phyloP scores from a whole-genome alignment of 2,329 filamentous ascomycete genomes.

The Monosporascus sp. region DNA sequence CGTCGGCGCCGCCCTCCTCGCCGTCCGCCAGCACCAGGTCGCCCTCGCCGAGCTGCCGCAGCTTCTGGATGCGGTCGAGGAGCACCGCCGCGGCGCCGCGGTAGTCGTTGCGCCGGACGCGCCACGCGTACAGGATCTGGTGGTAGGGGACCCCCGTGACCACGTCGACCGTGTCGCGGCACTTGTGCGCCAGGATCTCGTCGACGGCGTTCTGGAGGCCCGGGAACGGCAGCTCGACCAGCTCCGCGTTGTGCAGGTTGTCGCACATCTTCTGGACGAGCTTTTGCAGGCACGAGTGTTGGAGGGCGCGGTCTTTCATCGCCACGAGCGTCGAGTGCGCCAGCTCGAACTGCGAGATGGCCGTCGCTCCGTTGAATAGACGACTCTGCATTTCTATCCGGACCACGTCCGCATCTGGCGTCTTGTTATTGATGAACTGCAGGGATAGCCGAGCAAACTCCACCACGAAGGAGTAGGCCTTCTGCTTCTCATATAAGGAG shows the following conservation, averaged over 20 bases:
- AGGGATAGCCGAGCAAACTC: conserved; percentile 77
- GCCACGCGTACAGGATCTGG: conserved; percentile 86
- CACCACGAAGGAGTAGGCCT: conserved; percentile 72
- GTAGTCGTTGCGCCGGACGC: conserved; percentile 78
- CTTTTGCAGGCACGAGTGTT: conserved; percentile 63
- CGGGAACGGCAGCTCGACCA: conserved; percentile 74
- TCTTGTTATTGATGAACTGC: conserved; percentile 47
- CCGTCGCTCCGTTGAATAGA: conserved; percentile 75
- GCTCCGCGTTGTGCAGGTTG: conserved; percentile 56
- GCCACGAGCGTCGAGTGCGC: conserved; percentile 75
- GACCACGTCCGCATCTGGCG: conserved; percentile 32
- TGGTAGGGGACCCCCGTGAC: conserved; percentile 67
- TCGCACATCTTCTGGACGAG: conserved; percentile 67
- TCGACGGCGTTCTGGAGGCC: conserved; percentile 75
- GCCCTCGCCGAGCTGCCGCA: conserved; percentile 53
- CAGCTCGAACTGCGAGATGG: conserved; percentile 72
- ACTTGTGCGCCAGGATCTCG: conserved; percentile 66
- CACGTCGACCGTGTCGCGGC: conserved; percentile 62
- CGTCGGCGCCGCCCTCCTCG: conserved; percentile 34
- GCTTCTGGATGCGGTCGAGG: conserved; percentile 58
- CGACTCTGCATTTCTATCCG: conserved; percentile 72
- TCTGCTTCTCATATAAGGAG: conserved; percentile 71
- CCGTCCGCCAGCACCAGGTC: conserved; percentile 37
- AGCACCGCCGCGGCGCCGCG: conserved; percentile 66
- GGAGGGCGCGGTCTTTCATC: conserved; percentile 66